phyloP scores from a whole-genome alignment of 2,329 filamentous ascomycete genomes.

The Fusarium ambrosium region DNA sequence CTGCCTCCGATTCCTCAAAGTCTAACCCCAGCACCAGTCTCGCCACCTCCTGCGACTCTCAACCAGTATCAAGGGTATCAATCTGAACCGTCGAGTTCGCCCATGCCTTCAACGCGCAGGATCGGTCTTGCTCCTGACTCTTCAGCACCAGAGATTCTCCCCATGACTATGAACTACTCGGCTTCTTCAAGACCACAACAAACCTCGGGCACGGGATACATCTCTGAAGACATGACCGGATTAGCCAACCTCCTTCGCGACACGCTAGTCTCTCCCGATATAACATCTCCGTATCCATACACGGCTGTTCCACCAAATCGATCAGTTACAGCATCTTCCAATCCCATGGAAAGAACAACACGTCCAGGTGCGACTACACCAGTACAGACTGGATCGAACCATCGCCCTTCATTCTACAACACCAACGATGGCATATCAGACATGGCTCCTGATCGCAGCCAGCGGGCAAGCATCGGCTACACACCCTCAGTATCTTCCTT shows the following conservation, averaged over 20 bases:
- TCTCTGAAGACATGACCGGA: slow-evolving; percentile 11
- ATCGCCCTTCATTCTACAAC: background rate
- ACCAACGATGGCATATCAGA: background rate
- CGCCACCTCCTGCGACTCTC: background rate
- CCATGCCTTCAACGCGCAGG: background rate
- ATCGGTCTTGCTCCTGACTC: background rate
- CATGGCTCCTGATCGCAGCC: background rate
- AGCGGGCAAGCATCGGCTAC: background rate
- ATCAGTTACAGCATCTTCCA: background rate
- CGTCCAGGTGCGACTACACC: background rate
- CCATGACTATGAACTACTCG: slow-evolving; percentile 11
- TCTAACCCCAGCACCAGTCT: background rate
- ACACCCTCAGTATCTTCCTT: slow-evolving; percentile 6
- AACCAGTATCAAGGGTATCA: background rate
- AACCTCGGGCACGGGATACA: background rate
- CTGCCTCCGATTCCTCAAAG: background rate
- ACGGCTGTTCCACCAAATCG: background rate
- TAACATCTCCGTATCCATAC: background rate
- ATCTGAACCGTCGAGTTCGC: background rate
- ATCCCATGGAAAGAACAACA: background rate
- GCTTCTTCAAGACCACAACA: background rate
- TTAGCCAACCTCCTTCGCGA: slow-evolving; percentile 24
- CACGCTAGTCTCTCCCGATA: background rate
- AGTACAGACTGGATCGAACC: background rate
- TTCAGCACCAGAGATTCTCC: slow-evolving; percentile 24